Conservation (phyloP, 2,329 filamentous ascomycete genomes). For the Corinectria fuckeliana region DNA sequence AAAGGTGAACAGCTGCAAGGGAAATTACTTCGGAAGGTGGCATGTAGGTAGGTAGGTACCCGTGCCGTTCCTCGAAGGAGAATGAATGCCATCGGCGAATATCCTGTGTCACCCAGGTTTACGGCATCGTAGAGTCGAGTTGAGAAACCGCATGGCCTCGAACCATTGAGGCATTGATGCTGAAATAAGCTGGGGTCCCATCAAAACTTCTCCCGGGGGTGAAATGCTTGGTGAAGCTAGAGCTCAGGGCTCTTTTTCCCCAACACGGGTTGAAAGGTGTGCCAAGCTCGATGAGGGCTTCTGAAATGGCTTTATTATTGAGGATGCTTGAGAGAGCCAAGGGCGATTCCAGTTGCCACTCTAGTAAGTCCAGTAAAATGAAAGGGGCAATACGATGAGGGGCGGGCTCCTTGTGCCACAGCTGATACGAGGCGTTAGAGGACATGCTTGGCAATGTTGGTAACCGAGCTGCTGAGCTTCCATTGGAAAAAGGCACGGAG, state of each 20-base stretch:
- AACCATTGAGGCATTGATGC: background rate
- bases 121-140: background rate
- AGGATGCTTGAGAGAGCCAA: background rate
- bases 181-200: background rate
- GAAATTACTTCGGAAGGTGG: background rate
- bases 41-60: background rate
- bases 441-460: background rate
- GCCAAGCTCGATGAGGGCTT: background rate
- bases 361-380: background rate
- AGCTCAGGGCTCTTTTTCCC: background rate
- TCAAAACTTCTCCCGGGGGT: too few species aligned
- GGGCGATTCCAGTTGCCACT: background rate
- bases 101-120: background rate
- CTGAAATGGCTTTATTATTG: background rate
- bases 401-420: background rate
- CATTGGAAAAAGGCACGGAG: background rate
- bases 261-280: background rate
- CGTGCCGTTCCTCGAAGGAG: constrained; percentile 5
- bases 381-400: background rate
- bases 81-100: background rate
- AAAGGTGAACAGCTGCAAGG: background rate
- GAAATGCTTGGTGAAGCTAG: too few species aligned
- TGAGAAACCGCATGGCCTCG: background rate
- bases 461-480: background rate
- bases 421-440: background rate